Evolutionary conservation across 2,329 filamentous ascomycete genomes (phyloP).

Genomic region (Alternaria sp.): DNA sequence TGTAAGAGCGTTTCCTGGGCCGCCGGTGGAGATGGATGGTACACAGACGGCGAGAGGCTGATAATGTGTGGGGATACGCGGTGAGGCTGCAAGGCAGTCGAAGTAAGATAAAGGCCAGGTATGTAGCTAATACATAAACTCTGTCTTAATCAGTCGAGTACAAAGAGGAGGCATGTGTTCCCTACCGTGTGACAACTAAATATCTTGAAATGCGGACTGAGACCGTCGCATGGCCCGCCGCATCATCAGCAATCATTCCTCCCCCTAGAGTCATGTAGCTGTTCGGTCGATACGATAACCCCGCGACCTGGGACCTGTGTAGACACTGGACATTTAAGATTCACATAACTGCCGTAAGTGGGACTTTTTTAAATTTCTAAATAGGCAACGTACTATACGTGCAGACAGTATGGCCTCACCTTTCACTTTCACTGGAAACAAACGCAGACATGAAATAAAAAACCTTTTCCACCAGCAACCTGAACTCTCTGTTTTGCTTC

Average conservation of each 20-base stretch:
- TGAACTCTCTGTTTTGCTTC: neutral
- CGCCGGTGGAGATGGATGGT: neutral
- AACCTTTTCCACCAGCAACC: neutral
- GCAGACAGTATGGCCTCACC: neutral
- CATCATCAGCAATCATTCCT: no score
- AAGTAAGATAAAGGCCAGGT: no score
- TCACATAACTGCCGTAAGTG: no score
- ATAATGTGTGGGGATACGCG: neutral
- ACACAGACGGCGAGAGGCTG: neutral
- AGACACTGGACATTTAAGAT: neutral
- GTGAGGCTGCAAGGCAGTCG: neutral
- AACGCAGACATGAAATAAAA: neutral
- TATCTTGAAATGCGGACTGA: no score
- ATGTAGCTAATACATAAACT: no score
- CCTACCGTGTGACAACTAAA: no score
- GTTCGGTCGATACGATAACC: neutral
- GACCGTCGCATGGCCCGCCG: no score
- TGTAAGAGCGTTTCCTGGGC: neutral
- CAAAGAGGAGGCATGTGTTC: no score
- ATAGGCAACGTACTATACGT: neutral
- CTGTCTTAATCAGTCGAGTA: no score
- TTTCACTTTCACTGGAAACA: neutral
- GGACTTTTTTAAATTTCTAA: accelerated
- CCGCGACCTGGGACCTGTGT: neutral
- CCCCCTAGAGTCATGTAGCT: no score